Conservation (phyloP, 495 filamentous ascomycete genomes). For the Xylaria scruposa region DNA sequence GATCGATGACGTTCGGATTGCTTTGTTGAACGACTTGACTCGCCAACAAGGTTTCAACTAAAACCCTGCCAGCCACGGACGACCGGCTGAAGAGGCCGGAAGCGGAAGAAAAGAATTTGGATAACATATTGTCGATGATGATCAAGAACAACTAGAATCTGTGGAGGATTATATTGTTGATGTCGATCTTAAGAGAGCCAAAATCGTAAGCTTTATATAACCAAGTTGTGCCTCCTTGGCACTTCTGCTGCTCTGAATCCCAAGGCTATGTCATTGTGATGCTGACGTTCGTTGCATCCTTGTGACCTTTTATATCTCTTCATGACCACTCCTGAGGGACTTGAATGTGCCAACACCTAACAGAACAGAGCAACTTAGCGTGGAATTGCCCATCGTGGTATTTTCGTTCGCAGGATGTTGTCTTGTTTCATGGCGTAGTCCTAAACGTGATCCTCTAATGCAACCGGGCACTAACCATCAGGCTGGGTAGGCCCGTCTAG, state of each 20-base stretch:
- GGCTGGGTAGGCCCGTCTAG: conserved; percentile 15
- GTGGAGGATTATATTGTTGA: background rate
- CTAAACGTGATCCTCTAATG: conserved; percentile 21
- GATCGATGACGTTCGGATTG: conserved; percentile 39
- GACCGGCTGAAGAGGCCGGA: conserved; percentile 14
- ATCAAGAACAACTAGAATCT: background rate
- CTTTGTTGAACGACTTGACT: conserved; percentile 33
- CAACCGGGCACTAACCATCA: background rate
- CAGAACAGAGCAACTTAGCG: background rate
- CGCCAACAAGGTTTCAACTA: conserved; percentile 25
- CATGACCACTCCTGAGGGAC: background rate
- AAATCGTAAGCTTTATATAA: background rate
- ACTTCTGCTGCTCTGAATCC: background rate
- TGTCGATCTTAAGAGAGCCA: background rate
- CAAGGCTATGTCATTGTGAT: conserved; percentile 6
- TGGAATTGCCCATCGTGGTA: background rate
- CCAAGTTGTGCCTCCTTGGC: background rate
- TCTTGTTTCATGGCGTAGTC: background rate
- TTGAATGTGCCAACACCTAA: background rate
- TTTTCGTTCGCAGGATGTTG: background rate
- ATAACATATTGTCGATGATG: conserved; percentile 25
- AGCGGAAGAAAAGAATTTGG: conserved; percentile 11
- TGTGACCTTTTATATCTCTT: conserved; percentile 3
- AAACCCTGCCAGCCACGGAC: conserved; percentile 19
- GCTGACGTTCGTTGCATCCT: conserved; percentile 9